Evolutionary conservation across 192 early-diverging fungal species (phyloP), one percentile per base, ranked within the genome.

Genomic region (Phlyctochytrium arcticum): DNA sequence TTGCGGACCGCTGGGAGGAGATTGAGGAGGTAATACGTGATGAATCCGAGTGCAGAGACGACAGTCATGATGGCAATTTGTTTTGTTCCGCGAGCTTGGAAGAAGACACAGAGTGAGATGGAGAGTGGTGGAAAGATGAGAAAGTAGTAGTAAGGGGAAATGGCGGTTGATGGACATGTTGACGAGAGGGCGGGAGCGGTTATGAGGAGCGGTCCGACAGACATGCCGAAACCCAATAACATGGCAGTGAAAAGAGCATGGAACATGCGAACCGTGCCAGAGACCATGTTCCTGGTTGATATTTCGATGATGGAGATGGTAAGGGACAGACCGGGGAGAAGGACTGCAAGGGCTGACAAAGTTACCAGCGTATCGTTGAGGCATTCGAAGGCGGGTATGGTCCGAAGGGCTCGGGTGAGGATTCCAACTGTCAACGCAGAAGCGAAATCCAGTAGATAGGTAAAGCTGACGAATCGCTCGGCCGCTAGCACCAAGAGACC

Each of bases 241-340:
- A 96, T 81, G 32, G 90, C 89, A 26, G 84, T 87, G 62, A 91
- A 88, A 12, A 96, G 65, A 7, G 91, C 85, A 59, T 88, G 84
- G 35, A 93, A 79, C 54, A 94, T 75, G n/a, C 90, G 80, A 17
- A 95, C 89, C 0, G 88, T 84, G 33, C 95, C 95, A 5, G 88
- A 87, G 36, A 95, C 85, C 70, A 94, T 82, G 68, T 97, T 97
- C 39, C 88, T 80, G 15, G 91, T 89, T 1, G 89, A 83, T 63
- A 96, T 72, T 65, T 96, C 94, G 71, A 93, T 92, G 50, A 97
- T 88, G 19, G 88, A 75, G 46, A 87, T 79, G 1, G 94, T 97
- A 55, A 97, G 68, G 6, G 84, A 73, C 44, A 94, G 79, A 7
- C 94, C 94, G 15, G 80, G 80, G 5, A 81, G 62, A 26, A 78